Conservation (phyloP, 2,329 filamentous ascomycete species). For the Phyllosticta paracitricarpa region DNA sequence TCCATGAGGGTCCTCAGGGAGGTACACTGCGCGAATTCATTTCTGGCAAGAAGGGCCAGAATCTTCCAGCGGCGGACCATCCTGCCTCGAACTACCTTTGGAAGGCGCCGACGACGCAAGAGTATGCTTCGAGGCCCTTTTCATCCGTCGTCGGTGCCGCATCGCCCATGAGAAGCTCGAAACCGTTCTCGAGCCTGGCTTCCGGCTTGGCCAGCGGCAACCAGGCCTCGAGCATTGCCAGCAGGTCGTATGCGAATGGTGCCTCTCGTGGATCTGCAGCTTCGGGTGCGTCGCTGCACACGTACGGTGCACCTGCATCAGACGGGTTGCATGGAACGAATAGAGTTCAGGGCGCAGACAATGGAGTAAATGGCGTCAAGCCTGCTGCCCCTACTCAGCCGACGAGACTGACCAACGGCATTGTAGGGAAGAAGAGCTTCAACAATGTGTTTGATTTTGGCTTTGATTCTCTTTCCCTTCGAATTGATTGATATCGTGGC, state of each 20-base stretch:
- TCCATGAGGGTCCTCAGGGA: constrained; percentile 44
- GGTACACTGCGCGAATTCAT: constrained; percentile 55
- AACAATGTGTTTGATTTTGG: background rate
- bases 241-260: background rate
- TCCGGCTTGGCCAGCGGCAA: background rate
- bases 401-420: background rate
- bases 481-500: background rate
- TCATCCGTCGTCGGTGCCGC: background rate
- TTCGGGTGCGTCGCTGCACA: background rate
- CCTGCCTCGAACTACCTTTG: constrained; percentile 40
- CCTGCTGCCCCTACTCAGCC: background rate
- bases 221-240: background rate
- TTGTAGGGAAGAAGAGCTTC: background rate
- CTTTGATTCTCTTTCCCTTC: background rate
- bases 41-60: constrained; percentile 41
- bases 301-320: background rate
- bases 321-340: background rate
- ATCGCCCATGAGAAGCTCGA: background rate
- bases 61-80: constrained; percentile 43
- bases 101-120: constrained; percentile 24
- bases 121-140: background rate
- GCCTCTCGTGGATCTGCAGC: background rate
- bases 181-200: background rate
- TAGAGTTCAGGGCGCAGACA: background rate
- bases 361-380: background rate